A percentile compares a stretch with the other conserved stretches of the same genome.
Evolutionary conservation across 2,329 filamentous ascomycete species (phyloP).

Genomic region (Neobulgaria alba): DNA sequence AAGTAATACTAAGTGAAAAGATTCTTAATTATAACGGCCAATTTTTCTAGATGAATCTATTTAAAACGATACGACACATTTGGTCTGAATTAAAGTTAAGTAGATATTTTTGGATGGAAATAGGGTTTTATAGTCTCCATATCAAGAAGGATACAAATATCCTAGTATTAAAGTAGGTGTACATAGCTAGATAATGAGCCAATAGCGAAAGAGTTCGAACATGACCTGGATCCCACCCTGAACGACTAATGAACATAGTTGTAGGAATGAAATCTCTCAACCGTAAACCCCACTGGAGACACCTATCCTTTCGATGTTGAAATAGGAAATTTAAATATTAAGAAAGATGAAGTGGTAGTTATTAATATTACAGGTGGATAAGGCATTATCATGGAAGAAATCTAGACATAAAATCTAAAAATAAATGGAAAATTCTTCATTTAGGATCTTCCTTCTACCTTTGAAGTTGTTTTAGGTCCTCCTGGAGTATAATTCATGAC

Average conservation of each 20-base stretch:
- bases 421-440: constrained; percentile 15
- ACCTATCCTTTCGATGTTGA: constrained; percentile 50
- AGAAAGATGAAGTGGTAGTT: constrained; percentile 8
- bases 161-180: no score
- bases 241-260: constrained; percentile 19
- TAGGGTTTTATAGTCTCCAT: no score
- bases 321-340: constrained; percentile 42
- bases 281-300: constrained; percentile 10
- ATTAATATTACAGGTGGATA: constrained; percentile 4
- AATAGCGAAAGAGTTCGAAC: constrained; percentile 20
- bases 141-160: no score
- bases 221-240: constrained; percentile 17
- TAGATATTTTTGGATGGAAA: no score
- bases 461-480: constrained; percentile 6
- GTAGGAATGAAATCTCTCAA: constrained; percentile 18
- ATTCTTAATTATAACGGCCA: no score
- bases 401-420: constrained; percentile 4
- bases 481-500: constrained; percentile 26
- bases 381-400: constrained; percentile 7
- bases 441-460: constrained; percentile 11
- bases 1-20: no score
- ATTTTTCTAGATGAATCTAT: no score
- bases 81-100: no score
- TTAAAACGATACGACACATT: no score
- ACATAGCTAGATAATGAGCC: no score